A percentile compares a stretch with the other conserved stretches of the same genome.
Conservation (phyloP, 768 basidiomycete species). For the Phlebiopsis gigantea region DNA sequence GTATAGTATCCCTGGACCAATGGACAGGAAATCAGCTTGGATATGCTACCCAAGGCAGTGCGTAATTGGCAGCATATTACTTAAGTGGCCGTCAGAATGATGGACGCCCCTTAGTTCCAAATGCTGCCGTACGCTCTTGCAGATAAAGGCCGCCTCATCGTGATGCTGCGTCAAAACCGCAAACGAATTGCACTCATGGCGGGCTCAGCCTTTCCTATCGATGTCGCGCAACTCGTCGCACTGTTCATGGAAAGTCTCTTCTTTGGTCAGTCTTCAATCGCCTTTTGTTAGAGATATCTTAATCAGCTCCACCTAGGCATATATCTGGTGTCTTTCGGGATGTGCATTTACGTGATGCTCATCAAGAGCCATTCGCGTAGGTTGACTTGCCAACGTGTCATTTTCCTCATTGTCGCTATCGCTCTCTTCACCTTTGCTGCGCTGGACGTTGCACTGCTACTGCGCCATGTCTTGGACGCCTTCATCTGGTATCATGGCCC, state of each 20-base stretch:
- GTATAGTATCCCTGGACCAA: too few species aligned
- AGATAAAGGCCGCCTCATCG: too few species aligned
- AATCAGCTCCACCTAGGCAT: slow-evolving; percentile 1
- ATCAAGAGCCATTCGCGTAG: slow-evolving; percentile 15
- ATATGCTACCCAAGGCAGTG: too few species aligned
- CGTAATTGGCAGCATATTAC: too few species aligned
- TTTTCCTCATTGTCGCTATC: slow-evolving; percentile 30
- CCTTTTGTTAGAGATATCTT: background rate
- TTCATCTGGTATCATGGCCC: slow-evolving; percentile 30
- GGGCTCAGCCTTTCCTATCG: slow-evolving; percentile 7
- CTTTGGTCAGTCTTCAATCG: slow-evolving; percentile 8
- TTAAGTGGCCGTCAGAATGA: too few species aligned
- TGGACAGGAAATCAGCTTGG: too few species aligned
- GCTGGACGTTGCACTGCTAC: slow-evolving; percentile 34
- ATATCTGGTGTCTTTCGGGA: slow-evolving; percentile 12
- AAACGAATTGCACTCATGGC: too few species aligned
- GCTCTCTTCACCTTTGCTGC: slow-evolving; percentile 36
- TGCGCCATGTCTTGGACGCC: slow-evolving; percentile 37
- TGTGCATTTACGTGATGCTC: slow-evolving; percentile 30
- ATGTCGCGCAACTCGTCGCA: slow-evolving; percentile 11
- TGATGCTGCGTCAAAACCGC: too few species aligned
- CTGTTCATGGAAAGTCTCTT: slow-evolving; percentile 14
- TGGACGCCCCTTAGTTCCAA: too few species aligned
- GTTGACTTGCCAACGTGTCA: background rate
- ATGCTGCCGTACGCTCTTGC: too few species aligned